Percentiles rank a stretch among this genome's conserved stretches.
Evolutionary conservation across 805 yeast species (phyloP).

Genomic region (Pichia scutulata): DNA sequence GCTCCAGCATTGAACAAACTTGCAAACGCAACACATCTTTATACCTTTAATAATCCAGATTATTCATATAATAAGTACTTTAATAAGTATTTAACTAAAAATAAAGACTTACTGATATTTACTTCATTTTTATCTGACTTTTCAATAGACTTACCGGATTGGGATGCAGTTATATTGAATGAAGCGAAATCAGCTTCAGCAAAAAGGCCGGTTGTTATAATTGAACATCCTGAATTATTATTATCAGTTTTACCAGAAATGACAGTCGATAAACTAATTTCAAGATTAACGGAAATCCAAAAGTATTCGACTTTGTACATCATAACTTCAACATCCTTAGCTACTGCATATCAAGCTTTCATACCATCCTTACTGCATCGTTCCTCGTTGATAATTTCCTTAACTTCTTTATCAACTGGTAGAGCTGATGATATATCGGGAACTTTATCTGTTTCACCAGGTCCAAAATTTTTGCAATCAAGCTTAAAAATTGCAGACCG

Average conservation of each 20-base stretch:
- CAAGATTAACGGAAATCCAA: constrained; percentile 11
- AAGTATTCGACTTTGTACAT: constrained; percentile 36
- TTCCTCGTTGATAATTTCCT: constrained; percentile 42
- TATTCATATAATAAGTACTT: constrained; percentile 4
- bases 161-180: constrained; percentile 13
- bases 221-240: constrained; percentile 26
- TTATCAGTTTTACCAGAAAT: constrained; percentile 14
- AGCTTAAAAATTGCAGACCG: not conserved
- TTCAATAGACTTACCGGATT: constrained; percentile 22
- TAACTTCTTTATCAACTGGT: constrained; percentile 70
- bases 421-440: constrained; percentile 82
- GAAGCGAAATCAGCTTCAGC: constrained; percentile 8
- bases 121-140: constrained; percentile 32
- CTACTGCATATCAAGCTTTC: not conserved
- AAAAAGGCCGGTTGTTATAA: constrained; percentile 14
- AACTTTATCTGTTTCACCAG: constrained; percentile 49
- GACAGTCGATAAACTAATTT: constrained; percentile 11
- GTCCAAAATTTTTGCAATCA: constrained; percentile 23
- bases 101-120: constrained; percentile 25
- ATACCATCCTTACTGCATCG: constrained; percentile 33
- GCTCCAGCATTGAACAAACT: not conserved
- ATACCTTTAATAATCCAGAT: constrained; percentile 1
- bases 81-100: constrained; percentile 1
- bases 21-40: not conserved
- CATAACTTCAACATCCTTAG: constrained; percentile 17